phyloP scores from a whole-genome alignment of 257 asterid species.

The Agastache rugosa region DNA sequence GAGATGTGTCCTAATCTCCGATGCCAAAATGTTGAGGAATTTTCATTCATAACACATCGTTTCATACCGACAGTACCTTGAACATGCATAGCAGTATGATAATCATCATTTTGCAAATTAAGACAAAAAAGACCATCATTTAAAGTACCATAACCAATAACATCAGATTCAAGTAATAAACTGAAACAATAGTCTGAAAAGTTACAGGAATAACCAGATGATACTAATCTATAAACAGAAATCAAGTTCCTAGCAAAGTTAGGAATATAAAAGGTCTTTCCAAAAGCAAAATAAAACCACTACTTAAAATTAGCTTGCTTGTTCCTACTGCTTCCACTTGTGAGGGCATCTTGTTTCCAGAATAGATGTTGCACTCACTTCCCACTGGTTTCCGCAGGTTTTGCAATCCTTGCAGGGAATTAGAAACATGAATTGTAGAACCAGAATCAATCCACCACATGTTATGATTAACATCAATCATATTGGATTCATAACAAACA shows the following conservation, averaged over 20 bases:
- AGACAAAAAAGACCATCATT: slow-evolving; percentile 2
- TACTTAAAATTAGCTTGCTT: background rate
- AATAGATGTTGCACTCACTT: background rate
- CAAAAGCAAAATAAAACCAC: too few relatives aligned
- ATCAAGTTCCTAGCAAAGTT: slow-evolving; percentile 18
- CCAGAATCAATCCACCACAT: background rate
- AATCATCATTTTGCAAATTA: background rate
- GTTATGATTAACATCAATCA: slow-evolving; percentile 22
- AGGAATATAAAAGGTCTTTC: slow-evolving; percentile 4
- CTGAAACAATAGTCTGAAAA: background rate
- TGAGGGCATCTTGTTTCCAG: slow-evolving; percentile 23
- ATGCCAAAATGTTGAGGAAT: background rate
- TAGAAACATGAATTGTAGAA: background rate
- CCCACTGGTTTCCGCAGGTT: slow-evolving; percentile 3
- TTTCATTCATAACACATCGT: slow-evolving; percentile 5
- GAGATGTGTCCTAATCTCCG: slow-evolving; percentile 6
- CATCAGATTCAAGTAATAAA: background rate
- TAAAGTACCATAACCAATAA: slow-evolving; percentile 9
- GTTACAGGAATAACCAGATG: slow-evolving; percentile 15
- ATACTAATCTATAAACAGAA: slow-evolving; percentile 3
- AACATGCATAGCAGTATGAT: slow-evolving; percentile 12
- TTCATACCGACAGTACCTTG: background rate
- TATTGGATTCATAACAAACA: slow-evolving; percentile 24
- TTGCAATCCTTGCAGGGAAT: slow-evolving; percentile 1
- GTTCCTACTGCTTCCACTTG: slow-evolving; percentile 20